Evolutionary conservation across 345 rosid genomes (phyloP).

Genomic region (Turritis glabra): DNA sequence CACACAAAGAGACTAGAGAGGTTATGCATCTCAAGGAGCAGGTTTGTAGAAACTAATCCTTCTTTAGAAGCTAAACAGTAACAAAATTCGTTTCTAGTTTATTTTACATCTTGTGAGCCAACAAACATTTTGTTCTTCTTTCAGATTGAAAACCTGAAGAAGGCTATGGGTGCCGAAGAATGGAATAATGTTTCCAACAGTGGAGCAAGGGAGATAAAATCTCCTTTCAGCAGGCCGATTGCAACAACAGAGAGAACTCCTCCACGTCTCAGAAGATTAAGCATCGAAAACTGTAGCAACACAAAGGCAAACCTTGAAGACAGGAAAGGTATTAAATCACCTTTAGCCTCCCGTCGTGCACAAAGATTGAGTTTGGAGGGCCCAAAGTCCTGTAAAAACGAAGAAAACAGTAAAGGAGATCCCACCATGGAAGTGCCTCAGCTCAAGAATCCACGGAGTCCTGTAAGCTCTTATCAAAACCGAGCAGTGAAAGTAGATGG

Average conservation of each 20-base stretch:
- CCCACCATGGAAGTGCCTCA: constrained; percentile 34
- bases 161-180: constrained; percentile 69
- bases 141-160: constrained; percentile 85
- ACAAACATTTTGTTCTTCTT: constrained; percentile 26
- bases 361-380: constrained; percentile 71
- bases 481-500: constrained; percentile 44
- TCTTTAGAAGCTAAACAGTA: not conserved
- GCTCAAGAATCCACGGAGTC: constrained; percentile 54
- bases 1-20: constrained; percentile 79
- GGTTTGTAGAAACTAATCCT: constrained; percentile 41
- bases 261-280: constrained; percentile 63
- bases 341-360: constrained; percentile 48
- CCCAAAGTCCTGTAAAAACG: constrained; percentile 45
- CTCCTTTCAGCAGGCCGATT: constrained; percentile 41
- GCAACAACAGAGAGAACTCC: constrained; percentile 63
- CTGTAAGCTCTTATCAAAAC: constrained; percentile 51
- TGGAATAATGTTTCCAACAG: constrained; percentile 36
- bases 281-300: constrained; percentile 45
- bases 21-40: constrained; percentile 81
- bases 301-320: constrained; percentile 51
- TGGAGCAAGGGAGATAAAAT: constrained; percentile 46
- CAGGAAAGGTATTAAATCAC: constrained; percentile 53
- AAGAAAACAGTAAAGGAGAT: constrained; percentile 38
- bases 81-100: not conserved
- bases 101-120: not conserved